Evolutionary conservation across 2,329 filamentous ascomycete genomes (phyloP).

Genomic region (Dendryphion nanum): DNA sequence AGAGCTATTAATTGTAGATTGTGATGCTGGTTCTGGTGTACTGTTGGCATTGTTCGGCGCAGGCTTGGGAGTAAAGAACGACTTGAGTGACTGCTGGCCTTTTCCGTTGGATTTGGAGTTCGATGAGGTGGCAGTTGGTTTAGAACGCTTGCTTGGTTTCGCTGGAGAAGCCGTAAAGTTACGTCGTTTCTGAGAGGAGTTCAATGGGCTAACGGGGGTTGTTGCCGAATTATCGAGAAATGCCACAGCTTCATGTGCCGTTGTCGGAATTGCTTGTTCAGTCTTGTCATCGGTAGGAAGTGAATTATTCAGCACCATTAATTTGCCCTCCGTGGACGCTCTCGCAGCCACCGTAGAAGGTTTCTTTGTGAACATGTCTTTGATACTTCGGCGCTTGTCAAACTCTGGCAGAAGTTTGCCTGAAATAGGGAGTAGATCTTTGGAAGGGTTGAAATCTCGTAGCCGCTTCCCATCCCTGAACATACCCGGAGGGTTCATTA

Average conservation of each 20-base stretch:
- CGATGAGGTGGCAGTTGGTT: slow-evolving; percentile 36
- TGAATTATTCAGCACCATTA: not conserved
- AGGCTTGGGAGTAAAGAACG: slow-evolving; percentile 64
- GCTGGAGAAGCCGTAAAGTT: slow-evolving; percentile 17
- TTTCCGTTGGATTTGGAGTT: slow-evolving; percentile 32
- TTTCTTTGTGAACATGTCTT: slow-evolving; percentile 77
- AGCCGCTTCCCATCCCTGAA: slow-evolving; percentile 67
- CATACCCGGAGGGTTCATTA: slow-evolving; percentile 74
- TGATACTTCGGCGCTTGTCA: slow-evolving; percentile 77
- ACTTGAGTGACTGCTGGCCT: slow-evolving; percentile 65
- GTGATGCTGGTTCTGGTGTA: slow-evolving; percentile 4
- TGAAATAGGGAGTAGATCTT: slow-evolving; percentile 70
- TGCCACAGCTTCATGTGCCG: not conserved
- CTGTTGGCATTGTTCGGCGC: not conserved
- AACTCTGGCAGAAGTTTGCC: slow-evolving; percentile 87
- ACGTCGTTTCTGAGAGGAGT: slow-evolving; percentile 32
- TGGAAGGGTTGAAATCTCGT: slow-evolving; percentile 61
- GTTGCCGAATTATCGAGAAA: no score
- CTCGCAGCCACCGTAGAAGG: slow-evolving; percentile 1
- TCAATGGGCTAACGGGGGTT: slow-evolving; percentile 9
- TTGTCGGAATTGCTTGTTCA: not conserved
- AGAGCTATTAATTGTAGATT: no score
- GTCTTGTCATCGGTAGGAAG: not conserved
- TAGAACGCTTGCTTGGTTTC: slow-evolving; percentile 50
- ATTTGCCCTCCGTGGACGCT: not conserved